Percentiles rank a stretch among this genome's conserved stretches.
Conservation (phyloP, 208 protist species). For the Naegleria gruberi region DNA sequence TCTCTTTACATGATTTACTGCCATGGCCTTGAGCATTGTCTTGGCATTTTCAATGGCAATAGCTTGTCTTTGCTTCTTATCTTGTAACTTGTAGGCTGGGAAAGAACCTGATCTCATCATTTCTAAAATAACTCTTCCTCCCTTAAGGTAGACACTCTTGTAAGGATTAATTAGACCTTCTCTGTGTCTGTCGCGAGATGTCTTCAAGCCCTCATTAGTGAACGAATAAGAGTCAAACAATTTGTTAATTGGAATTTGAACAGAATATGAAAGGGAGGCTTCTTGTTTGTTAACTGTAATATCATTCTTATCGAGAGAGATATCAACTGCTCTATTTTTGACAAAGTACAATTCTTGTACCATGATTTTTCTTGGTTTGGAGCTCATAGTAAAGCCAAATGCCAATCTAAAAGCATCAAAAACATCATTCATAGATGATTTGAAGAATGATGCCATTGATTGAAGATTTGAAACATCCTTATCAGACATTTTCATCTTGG, state of each 20-base stretch:
- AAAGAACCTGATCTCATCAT: not conserved
- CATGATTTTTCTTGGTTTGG: not conserved
- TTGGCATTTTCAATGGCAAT: not conserved
- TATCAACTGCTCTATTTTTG: not conserved
- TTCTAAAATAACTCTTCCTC: not conserved
- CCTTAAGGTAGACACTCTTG: constrained; percentile 1
- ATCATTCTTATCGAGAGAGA: not conserved
- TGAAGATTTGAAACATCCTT: not conserved
- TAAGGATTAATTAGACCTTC: not conserved
- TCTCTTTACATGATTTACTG: constrained; percentile 9
- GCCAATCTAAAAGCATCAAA: not conserved
- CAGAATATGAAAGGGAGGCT: not conserved
- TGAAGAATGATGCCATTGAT: not conserved
- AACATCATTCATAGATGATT: not conserved
- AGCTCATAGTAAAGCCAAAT: not conserved
- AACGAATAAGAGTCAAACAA: not conserved
- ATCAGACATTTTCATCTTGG: not conserved
- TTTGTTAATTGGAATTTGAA: constrained; percentile 12
- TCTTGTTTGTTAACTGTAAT: not conserved
- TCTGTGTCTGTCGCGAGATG: not conserved
- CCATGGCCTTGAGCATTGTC: not conserved
- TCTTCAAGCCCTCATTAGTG: not conserved
- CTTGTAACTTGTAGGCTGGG: not conserved
- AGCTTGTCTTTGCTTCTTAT: not conserved
- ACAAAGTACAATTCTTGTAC: not conserved